phyloP scores from a whole-genome alignment of 495 filamentous ascomycete species.

The Bathelium albidoporum region DNA sequence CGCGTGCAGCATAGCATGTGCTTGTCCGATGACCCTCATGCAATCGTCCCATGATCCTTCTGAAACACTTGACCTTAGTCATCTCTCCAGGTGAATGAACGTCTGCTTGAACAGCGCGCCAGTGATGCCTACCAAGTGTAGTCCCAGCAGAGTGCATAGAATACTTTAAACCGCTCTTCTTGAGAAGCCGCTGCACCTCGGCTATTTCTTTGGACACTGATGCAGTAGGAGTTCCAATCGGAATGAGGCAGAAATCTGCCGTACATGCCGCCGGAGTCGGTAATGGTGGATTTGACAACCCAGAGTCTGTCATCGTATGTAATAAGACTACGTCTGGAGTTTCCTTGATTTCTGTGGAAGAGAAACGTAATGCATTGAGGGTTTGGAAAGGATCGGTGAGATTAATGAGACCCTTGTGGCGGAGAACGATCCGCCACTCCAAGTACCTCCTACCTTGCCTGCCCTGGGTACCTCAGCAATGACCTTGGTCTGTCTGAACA shows the following conservation, averaged over 20 bases:
- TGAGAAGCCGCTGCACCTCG: conserved; percentile 76
- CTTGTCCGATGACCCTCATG: conserved; percentile 80
- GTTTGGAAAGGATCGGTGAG: no score
- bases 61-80: conserved; percentile 24
- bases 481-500: no score
- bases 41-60: conserved; percentile 90
- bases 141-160: conserved; percentile 89
- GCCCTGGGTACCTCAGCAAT: no score
- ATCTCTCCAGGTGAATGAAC: not conserved
- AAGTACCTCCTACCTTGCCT: no score
- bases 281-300: conserved; percentile 10
- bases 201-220: conserved; percentile 85
- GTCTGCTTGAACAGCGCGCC: conserved; percentile 8
- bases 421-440: no score
- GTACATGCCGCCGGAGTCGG: conserved; percentile 29
- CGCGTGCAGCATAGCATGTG: conserved; percentile 72
- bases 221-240: conserved; percentile 64
- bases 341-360: not conserved
- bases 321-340: not conserved
- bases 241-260: conserved; percentile 35
- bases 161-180: conserved; percentile 65
- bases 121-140: conserved; percentile 73
- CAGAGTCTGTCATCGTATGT: not conserved
- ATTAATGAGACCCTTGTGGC: no score
- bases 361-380: not conserved